Evolutionary conservation across 208 protist species (phyloP).

Genomic region (Acanthamoeba royreba): DNA sequence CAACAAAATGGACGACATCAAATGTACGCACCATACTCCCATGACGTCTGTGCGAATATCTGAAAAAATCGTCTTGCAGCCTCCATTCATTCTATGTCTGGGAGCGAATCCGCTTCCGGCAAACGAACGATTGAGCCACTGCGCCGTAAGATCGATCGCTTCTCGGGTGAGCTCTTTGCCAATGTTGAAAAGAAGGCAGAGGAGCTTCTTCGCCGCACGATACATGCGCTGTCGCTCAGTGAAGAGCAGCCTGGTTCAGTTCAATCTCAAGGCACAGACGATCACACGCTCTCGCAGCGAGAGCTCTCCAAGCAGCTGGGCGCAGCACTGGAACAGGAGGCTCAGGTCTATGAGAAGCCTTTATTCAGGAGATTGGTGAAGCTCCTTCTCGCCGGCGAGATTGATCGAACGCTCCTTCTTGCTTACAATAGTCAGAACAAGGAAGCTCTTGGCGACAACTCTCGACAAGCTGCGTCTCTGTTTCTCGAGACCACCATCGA

Average conservation of each 20-base stretch:
- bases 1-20: background rate
- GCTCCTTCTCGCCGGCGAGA: background rate
- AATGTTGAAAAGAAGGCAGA: background rate
- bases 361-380: background rate
- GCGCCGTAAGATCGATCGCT: background rate
- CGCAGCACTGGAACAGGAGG: background rate
- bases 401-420: too few species aligned
- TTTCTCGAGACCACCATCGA: background rate
- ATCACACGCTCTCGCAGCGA: background rate
- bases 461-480: background rate
- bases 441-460: too few species aligned
- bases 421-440: too few species aligned
- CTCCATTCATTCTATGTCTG: background rate
- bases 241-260: background rate
- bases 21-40: background rate
- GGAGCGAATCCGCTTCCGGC: background rate
- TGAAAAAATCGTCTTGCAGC: too few species aligned
- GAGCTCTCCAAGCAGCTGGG: background rate
- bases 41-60: too few species aligned
- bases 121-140: background rate
- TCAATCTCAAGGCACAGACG: background rate
- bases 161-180: background rate
- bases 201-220: background rate
- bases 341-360: background rate
- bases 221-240: too few species aligned